These are phyloP conservation scores for Physcomitrium patens DNA, from an alignment of 225 moss, liverwort and hornwort species.

Conservation along the genomic window DNA sequence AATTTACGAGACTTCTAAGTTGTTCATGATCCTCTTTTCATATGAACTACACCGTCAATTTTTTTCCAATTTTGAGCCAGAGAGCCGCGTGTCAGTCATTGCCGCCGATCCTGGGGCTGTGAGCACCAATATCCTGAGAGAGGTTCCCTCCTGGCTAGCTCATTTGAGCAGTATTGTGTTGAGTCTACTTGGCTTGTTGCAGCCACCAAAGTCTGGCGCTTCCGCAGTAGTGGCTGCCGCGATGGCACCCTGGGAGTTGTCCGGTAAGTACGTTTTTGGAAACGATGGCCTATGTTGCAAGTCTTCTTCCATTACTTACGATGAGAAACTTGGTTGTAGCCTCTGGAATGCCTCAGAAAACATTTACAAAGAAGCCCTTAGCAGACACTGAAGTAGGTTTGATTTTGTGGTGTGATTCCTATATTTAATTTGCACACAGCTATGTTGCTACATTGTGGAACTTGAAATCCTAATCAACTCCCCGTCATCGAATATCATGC, in stretches of 20 bases:
- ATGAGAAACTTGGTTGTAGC: constrained; percentile 46
- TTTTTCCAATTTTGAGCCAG: background rate
- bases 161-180: constrained; percentile 41
- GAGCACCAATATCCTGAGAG: constrained; percentile 70
- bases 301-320: constrained; percentile 65
- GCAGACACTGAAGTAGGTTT: constrained; percentile 24
- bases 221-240: constrained; percentile 68
- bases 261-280: constrained; percentile 81
- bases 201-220: constrained; percentile 40
- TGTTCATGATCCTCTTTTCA: constrained; percentile 63
- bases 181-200: constrained; percentile 51
- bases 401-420: background rate
- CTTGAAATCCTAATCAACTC: too few relatives aligned
- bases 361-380: constrained; percentile 15
- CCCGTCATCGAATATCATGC: too few relatives aligned
- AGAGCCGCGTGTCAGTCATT: constrained; percentile 37
- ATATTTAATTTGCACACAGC: background rate
- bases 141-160: constrained; percentile 71
- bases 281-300: constrained; percentile 52
- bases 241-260: constrained; percentile 69
- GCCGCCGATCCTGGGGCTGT: constrained; percentile 88
- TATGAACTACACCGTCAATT: constrained; percentile 77
- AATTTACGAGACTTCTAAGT: constrained; percentile 63
- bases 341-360: constrained; percentile 59
- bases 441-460: too few relatives aligned